These are phyloP conservation scores for Fusarium metavorans DNA, from an alignment of 2,329 filamentous ascomycete genomes.

Conservation along the genomic window DNA sequence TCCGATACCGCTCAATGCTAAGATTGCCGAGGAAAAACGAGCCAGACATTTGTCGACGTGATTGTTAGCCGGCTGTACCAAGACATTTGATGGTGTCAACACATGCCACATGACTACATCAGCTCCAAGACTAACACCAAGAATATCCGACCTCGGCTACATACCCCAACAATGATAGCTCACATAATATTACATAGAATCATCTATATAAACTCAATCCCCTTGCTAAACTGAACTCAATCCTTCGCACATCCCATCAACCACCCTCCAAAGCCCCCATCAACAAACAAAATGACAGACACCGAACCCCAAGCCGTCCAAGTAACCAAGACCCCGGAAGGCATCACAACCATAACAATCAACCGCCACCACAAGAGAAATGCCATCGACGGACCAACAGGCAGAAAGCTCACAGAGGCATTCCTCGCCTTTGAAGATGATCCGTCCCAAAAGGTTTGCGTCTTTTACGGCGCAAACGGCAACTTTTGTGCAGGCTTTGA, in stretches of 20 bases:
- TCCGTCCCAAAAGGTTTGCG: constrained; percentile 39
- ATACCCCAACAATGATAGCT: neutral
- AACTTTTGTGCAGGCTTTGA: neutral
- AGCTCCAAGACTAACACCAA: neutral
- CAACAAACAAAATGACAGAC: neutral
- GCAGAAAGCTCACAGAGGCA: constrained; percentile 58
- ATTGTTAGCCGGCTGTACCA: neutral
- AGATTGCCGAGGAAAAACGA: neutral
- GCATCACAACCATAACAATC: constrained; percentile 68
- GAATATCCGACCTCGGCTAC: neutral
- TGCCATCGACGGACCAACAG: constrained; percentile 63
- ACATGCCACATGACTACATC: neutral
- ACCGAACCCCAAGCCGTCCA: constrained; percentile 25
- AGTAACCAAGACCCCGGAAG: constrained; percentile 44
- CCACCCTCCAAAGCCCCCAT: neutral
- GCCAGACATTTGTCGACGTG: neutral
- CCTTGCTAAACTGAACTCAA: neutral
- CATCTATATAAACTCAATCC: neutral
- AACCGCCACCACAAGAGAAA: constrained; percentile 64
- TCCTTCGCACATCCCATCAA: neutral
- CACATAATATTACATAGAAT: neutral
- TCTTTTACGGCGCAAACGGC: neutral
- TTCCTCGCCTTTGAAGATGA: constrained; percentile 64
- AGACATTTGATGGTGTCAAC: neutral
- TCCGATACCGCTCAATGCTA: neutral